Evolutionary conservation across 2,329 filamentous ascomycete genomes (phyloP), one percentile per base, ranked within the genome.

Genomic region (Emericellopsis atlantica): DNA sequence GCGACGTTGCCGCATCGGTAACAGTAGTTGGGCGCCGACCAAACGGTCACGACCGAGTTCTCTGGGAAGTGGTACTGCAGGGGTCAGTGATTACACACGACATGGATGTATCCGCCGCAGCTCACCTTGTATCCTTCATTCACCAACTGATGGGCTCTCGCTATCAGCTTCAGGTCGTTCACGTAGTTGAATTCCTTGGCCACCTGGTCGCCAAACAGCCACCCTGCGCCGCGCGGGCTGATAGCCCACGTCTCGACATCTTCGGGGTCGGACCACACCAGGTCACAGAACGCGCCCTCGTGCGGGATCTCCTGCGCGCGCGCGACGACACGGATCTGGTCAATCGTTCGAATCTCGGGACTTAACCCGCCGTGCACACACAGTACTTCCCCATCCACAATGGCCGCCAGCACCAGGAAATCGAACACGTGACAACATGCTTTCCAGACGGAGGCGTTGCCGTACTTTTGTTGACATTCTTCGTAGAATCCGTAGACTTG

Each of bases 401-500:
- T 94, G 46, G 95, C 93, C 42, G 87, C 92, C 18, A 98, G 73
- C 3, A 93, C 95, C 24, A 98, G 76, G 61, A 95, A 98, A 61
- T 98, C 92, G 60, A 98, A 98, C 65, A 98, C 95, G 59, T 98
- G 92, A 48, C 92, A 98, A 62, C 95, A 98, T 44, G 95, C 92
- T 62, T 98, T 94, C 92, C 92, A 98, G n/a, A 98, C 92, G 38
- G 93, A 95, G 11, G 92, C 88, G 56, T 95, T 96, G 55, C 92
- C 92, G 59, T 98, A 98, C 64, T 98, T 98, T 54, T 92, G 84
- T 42, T 88, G 88, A 62, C 92, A 98, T 61, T 98, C 92, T 45
- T 94, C 95, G 63, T 98, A 98, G 64, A 98, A 98, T 41, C 92
- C 92, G 60, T 98, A 98, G 18, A 93, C 95, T 56, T 98, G 92